Evolutionary conservation across 1,139 yeast species (phyloP).

Genomic region (Taiozyma sp.): DNA sequence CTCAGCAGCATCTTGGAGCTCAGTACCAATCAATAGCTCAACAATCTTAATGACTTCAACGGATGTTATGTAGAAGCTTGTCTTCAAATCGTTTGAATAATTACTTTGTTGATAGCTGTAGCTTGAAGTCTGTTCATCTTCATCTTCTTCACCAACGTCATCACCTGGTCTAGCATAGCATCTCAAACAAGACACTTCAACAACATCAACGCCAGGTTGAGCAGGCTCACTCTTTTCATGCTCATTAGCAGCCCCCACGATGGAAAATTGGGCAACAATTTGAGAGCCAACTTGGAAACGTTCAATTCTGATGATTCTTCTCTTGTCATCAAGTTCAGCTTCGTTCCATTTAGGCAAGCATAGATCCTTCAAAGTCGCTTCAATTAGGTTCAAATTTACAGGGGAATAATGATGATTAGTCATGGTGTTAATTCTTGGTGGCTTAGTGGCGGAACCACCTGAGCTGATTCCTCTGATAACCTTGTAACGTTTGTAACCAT

Average conservation of each 20-base stretch:
- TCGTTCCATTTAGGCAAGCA: conserved; percentile 46
- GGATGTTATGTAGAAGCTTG: conserved; percentile 52
- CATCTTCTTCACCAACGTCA: conserved; percentile 30
- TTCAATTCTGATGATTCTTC: conserved; percentile 55
- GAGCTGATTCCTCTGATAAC: conserved; percentile 54
- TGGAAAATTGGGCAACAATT: conserved; percentile 42
- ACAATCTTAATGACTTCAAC: conserved; percentile 64
- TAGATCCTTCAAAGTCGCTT: conserved; percentile 41
- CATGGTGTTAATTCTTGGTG: conserved; percentile 38
- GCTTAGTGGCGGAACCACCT: conserved; percentile 52
- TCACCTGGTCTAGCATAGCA: conserved; percentile 35
- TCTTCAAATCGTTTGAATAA: conserved; percentile 14
- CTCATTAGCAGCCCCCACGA: conserved; percentile 47
- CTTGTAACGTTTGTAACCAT: conserved; percentile 29
- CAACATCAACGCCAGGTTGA: conserved; percentile 37
- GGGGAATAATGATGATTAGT: conserved; percentile 36
- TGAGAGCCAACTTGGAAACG: conserved; percentile 43
- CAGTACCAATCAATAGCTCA: conserved; percentile 50
- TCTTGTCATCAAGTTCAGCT: conserved; percentile 41
- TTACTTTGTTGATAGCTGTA: not conserved
- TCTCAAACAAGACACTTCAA: conserved; percentile 55
- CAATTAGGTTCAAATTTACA: conserved; percentile 39
- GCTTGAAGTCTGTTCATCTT: not conserved
- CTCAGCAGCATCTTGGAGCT: conserved; percentile 40
- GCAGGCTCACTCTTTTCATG: conserved; percentile 33